Evolutionary conservation across 305 asterid species (phyloP).

Genomic region (Fraxinus dipetala): DNA sequence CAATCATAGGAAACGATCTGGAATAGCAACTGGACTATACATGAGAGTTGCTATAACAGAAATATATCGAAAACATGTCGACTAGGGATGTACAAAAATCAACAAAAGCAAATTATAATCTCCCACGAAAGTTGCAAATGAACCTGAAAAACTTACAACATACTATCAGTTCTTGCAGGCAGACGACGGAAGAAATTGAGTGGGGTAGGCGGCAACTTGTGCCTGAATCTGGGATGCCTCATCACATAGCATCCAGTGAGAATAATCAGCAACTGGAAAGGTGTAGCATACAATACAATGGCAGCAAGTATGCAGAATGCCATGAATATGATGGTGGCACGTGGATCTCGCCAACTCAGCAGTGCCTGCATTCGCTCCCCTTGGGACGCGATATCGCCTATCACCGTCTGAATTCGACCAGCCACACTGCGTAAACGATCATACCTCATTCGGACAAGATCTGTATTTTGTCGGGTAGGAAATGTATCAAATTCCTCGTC

Average conservation of each 20-base stretch:
- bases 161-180: conserved; percentile 83
- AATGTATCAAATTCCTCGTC: conserved; percentile 88
- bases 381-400: conserved; percentile 80
- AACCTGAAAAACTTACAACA: conserved; percentile 44
- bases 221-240: conserved; percentile 84
- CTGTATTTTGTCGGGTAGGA: conserved; percentile 55
- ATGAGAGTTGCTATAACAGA: not conserved
- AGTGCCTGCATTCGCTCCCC: conserved; percentile 85
- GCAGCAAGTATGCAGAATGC: conserved; percentile 62
- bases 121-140: not conserved
- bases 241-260: conserved; percentile 52
- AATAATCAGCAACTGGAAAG: conserved; percentile 51
- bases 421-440: conserved; percentile 78
- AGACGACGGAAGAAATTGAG: conserved; percentile 80
- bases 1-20: not conserved
- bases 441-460: conserved; percentile 68
- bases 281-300: conserved; percentile 50
- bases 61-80: not conserved
- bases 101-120: not conserved
- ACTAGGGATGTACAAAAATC: not conserved
- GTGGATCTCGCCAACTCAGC: conserved; percentile 88
- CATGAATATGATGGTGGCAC: conserved; percentile 73
- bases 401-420: conserved; percentile 72
- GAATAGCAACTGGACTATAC: not conserved
- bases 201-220: conserved; percentile 64